phyloP scores from a whole-genome alignment of 345 rosid genomes.

The Rhodamnia rubescens region DNA sequence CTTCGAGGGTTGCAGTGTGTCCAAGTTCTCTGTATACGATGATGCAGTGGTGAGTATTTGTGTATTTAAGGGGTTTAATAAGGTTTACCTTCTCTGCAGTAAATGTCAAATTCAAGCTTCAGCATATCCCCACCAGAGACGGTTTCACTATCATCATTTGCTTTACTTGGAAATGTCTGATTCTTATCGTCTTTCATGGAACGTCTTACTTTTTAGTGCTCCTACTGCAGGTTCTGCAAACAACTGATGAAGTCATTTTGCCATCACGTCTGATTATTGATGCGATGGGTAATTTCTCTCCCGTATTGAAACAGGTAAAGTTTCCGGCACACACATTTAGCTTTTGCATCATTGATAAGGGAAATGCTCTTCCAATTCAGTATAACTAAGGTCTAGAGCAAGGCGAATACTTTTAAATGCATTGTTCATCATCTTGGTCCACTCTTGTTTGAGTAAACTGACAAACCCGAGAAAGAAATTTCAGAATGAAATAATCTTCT shows the following conservation, averaged over 20 bases:
- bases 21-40: slow-evolving; percentile 42
- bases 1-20: slow-evolving; percentile 65
- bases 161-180: neutral
- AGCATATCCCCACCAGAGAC: neutral
- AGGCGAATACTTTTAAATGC: neutral
- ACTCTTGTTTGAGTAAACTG: neutral
- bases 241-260: slow-evolving; percentile 51
- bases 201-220: neutral
- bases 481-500: neutral
- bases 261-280: slow-evolving; percentile 69
- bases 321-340: neutral
- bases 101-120: neutral
- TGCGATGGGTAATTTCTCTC: slow-evolving; percentile 97
- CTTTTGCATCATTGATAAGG: neutral
- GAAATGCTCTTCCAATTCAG: neutral
- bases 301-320: slow-evolving; percentile 75
- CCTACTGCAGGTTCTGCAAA: slow-evolving; percentile 44
- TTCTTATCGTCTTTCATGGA: neutral
- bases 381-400: neutral
- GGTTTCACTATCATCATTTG: neutral
- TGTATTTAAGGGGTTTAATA: neutral
- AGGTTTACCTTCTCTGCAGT: neutral
- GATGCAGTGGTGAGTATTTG: slow-evolving; percentile 64
- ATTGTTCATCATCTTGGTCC: neutral
- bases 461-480: neutral